Base-by-base conservation (phyloP, 1,284 basidiomycete species). In the Chalciporus sp. region DNA sequence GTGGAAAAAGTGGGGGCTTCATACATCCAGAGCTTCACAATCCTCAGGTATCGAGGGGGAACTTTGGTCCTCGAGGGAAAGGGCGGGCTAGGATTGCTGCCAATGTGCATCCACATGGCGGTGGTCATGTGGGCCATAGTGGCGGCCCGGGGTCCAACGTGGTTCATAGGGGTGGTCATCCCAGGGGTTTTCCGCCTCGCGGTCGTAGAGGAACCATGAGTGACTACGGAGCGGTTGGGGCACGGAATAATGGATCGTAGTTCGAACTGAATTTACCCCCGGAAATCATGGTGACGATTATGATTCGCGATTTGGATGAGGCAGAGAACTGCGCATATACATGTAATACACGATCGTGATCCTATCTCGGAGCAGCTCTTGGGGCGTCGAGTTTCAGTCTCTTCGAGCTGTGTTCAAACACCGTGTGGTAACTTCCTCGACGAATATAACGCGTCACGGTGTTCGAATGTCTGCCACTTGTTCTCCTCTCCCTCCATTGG, bases 1-100 rank as follows among this genome's bases (percentile, higher is more conserved):
- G 88, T 1, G 83, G 79, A 17, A 69, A 71, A 52, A 69, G 67
- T 29, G 74, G 74, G 26, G 81, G 81, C 6, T 80, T 82, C 52
- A 68, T 60, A 49, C 68, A 72, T 49, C 69, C 70, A 1, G 70
- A 72, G 51, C 31, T 61, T 31, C 67, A 71, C 44, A 72, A 71
- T 23, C 68, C 67, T 4, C 70, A 71, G 48, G 68, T 71, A 7
- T 17, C 16, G 33, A 60, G 58, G 37, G 62, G 65, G 0, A 71
- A 52, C 39, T 72, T 68, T 43, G 67, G 69, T 27, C 35, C 65
- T 6, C 67, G 67, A 42, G 67, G 69, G 10, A 72, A 68, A 47
- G 67, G 67, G 16, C 66, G 67, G 42, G 61, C 55, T 19, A 62
- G 65, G 50, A 71, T 71, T n/a, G 63, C 65, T 14, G 16, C 53